These are phyloP conservation scores for Davidsoniella virescens DNA, from an alignment of 2,329 filamentous ascomycete genomes.

Conservation along the genomic window DNA sequence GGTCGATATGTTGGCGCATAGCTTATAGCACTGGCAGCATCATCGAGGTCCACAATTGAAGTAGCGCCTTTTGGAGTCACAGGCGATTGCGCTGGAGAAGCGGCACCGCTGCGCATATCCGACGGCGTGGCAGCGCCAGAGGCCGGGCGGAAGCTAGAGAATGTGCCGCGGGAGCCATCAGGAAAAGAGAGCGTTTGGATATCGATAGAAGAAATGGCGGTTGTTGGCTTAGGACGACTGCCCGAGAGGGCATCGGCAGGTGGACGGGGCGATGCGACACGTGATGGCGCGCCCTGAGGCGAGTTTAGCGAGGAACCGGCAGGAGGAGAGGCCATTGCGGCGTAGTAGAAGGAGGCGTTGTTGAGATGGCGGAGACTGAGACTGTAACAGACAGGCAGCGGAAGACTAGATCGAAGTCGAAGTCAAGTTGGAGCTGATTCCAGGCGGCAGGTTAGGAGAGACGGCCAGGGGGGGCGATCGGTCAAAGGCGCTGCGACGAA, in stretches of 20 bases:
- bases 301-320: no score
- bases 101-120: conserved; percentile 23
- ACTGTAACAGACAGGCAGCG: no score
- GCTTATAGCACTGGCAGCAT: conserved; percentile 50
- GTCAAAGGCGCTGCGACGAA: not conserved
- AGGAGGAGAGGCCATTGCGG: no score
- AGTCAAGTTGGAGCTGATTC: conserved; percentile 4
- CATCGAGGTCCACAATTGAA: conserved; percentile 32
- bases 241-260: not conserved
- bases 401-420: no score
- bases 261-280: not conserved
- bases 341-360: no score
- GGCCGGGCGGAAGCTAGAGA: conserved; percentile 26
- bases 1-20: conserved; percentile 46
- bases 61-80: not conserved
- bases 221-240: conserved; percentile 53
- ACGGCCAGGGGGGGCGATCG: conserved; percentile 9
- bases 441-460: conserved; percentile 1
- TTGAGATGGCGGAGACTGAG: no score
- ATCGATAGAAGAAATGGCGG: conserved; percentile 66
- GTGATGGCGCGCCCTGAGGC: not conserved
- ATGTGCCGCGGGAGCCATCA: conserved; percentile 51
- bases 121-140: conserved; percentile 23
- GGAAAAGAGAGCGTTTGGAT: conserved; percentile 61
- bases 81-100: conserved; percentile 21